Evolutionary conservation across 768 basidiomycete genomes (phyloP), one percentile per base, ranked within the genome.

Genomic region (Lactifluus pinguis): DNA sequence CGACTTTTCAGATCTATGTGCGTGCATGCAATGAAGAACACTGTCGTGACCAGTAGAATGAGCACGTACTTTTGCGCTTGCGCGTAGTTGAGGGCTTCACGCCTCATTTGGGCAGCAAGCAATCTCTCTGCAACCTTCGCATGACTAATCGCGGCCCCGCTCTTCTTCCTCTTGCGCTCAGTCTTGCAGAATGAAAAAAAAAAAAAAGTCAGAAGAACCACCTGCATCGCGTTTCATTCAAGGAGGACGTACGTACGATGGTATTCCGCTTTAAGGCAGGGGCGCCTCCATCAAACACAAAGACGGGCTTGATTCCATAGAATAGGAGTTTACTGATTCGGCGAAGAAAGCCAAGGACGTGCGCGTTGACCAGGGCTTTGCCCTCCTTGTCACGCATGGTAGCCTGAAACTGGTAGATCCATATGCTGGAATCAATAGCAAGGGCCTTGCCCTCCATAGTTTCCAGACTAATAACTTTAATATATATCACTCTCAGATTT

Each of bases 321-420:
- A 95, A 98, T 47, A 99, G 74, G 34, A 99, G 79, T 73, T 98
- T 98, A 73, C 86, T 85, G 59, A 98, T 97, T 2, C 97, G 82
- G 34, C 95, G 81, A 48, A 92, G 75, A 72, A 91, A 91, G 58
- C 95, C 94, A 48, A 98, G 76, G 15, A 99, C 85, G 74, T 98
- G 97, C 1, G 95, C 95, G 69, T 98, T 98, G 55, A 88, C 83
- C 48, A 99, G 75, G 13, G 82, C 90, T 25, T 86, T 84, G 30
- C 97, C 97, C 60, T 98, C 93, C 69, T 93, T 98, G 73, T 95
- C 95, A 25, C 97, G 84, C 95, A 98, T 98, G 9, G 97, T 98
- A 21, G 95, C 95, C 75, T 98, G 95, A 69, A 99, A 99, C 72
- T 99, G 97, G 73, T 99, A 99, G 56, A 99, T 85, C 97, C 97